A percentile compares a stretch with the other conserved stretches of the same genome.
phyloP scores from a whole-genome alignment of 2,329 filamentous ascomycete genomes.

The Penicillium sp. region DNA sequence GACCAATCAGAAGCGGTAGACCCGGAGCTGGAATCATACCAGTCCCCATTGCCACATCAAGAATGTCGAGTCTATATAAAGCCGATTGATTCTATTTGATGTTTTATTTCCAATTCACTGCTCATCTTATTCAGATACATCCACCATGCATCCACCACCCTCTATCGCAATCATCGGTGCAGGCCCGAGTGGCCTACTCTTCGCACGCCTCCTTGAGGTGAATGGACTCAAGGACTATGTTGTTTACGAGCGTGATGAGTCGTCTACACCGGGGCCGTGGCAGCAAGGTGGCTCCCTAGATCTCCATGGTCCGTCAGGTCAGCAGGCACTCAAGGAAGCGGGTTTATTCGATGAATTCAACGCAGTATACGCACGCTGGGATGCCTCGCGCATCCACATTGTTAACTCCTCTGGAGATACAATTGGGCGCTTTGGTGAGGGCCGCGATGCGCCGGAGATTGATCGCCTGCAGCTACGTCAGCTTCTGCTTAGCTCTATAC shows the following conservation, averaged over 20 bases:
- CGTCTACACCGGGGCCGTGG: not conserved
- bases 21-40: not conserved
- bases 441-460: constrained; percentile 41
- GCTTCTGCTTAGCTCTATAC: constrained; percentile 40
- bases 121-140: not conserved
- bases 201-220: constrained; percentile 20
- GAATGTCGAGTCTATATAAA: not conserved
- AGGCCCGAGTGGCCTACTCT: constrained; percentile 21
- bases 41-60: not conserved
- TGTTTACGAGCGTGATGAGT: constrained; percentile 20
- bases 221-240: constrained; percentile 17
- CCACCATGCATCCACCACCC: not conserved
- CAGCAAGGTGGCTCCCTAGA: constrained; percentile 25
- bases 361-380: constrained; percentile 16
- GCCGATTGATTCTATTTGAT: not conserved
- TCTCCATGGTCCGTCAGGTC: constrained; percentile 19
- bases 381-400: constrained; percentile 11
- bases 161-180: constrained; percentile 23
- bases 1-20: not conserved
- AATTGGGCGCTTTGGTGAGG: constrained; percentile 16
- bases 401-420: not conserved
- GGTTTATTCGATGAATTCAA: constrained; percentile 23
- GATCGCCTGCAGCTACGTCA: constrained; percentile 39
- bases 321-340: constrained; percentile 22
- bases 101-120: not conserved